Percentiles rank a stretch among this genome's conserved stretches.
Evolutionary conservation across 2,329 filamentous ascomycete species (phyloP).

Genomic region (Rugonectria rugulosa): DNA sequence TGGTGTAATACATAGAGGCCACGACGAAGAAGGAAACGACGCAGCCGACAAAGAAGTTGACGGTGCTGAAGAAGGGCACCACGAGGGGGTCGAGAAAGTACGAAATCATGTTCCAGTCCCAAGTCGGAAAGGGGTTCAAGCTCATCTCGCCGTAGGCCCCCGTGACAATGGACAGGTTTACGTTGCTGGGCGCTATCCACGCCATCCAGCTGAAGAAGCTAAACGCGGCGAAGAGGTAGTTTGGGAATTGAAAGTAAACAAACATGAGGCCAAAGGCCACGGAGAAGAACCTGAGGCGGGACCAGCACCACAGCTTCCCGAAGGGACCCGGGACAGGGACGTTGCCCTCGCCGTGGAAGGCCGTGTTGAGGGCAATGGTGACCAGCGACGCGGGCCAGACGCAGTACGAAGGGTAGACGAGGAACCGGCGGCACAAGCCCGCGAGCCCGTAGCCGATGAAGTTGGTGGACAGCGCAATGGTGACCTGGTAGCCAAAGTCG

Average conservation of each 20-base stretch:
- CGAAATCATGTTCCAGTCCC: constrained; percentile 53
- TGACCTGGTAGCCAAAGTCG: constrained; percentile 57
- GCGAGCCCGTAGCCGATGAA: constrained; percentile 65
- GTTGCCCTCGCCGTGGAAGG: constrained; percentile 54
- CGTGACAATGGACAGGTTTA: constrained; percentile 46
- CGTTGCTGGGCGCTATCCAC: constrained; percentile 58
- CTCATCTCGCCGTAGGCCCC: constrained; percentile 50
- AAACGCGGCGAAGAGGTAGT: constrained; percentile 57
- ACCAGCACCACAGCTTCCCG: constrained; percentile 48
- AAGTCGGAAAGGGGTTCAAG: constrained; percentile 50
- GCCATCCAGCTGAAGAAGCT: constrained; percentile 60
- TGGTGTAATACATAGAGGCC: constrained; percentile 43
- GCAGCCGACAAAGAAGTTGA: constrained; percentile 45
- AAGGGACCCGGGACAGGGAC: constrained; percentile 37
- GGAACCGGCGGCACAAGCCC: constrained; percentile 56
- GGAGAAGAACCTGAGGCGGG: constrained; percentile 57
- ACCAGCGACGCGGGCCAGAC: constrained; percentile 63
- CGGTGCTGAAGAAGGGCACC: constrained; percentile 47
- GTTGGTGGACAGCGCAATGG: constrained; percentile 59
- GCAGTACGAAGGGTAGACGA: constrained; percentile 60
- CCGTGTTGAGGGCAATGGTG: constrained; percentile 56
- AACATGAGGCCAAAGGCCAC: constrained; percentile 56
- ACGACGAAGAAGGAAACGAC: constrained; percentile 41
- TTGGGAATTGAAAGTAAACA: constrained; percentile 62
- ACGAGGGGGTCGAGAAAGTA: constrained; percentile 46